A percentile compares a stretch with the other conserved stretches of the same genome.
Evolutionary conservation across 352 stramenopile species (phyloP).

Genomic region (Plasmopara halstedii): DNA sequence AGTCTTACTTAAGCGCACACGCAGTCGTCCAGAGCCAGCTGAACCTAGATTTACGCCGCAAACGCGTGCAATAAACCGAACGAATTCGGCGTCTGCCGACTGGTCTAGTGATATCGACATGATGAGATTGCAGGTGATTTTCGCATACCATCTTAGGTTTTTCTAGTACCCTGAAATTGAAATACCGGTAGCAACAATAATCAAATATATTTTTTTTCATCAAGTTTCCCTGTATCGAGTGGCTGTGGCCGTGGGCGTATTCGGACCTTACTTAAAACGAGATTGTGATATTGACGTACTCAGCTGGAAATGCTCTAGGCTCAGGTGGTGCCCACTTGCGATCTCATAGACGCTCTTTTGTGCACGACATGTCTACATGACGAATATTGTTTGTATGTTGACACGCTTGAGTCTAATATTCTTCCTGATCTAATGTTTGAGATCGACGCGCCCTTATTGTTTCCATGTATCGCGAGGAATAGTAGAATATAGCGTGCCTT

Average conservation of each 20-base stretch:
- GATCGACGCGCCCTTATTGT: too few relatives aligned
- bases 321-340: constrained; percentile 84
- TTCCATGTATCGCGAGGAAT: too few relatives aligned
- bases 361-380: too few relatives aligned
- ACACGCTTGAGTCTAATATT: too few relatives aligned
- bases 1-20: constrained; percentile 63
- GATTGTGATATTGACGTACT: constrained; percentile 88
- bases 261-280: constrained; percentile 94
- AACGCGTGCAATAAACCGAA: constrained; percentile 81
- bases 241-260: constrained; percentile 92
- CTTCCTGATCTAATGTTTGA: too few relatives aligned
- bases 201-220: too few relatives aligned
- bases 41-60: constrained; percentile 66
- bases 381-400: too few relatives aligned
- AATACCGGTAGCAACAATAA: constrained; percentile 68
- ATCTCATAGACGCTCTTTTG: constrained; percentile 87
- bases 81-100: constrained; percentile 56
- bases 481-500: too few relatives aligned
- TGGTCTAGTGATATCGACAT: constrained; percentile 83
- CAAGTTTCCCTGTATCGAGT: too few relatives aligned
- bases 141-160: constrained; percentile 62
- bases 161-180: too few relatives aligned
- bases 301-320: constrained; percentile 83
- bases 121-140: constrained; percentile 5
- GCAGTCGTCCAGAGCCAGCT: constrained; percentile 61